Evolutionary conservation across 441 rosid species (phyloP), one percentile per base, ranked within the genome.

Genomic region (Macaranga tanarius): DNA sequence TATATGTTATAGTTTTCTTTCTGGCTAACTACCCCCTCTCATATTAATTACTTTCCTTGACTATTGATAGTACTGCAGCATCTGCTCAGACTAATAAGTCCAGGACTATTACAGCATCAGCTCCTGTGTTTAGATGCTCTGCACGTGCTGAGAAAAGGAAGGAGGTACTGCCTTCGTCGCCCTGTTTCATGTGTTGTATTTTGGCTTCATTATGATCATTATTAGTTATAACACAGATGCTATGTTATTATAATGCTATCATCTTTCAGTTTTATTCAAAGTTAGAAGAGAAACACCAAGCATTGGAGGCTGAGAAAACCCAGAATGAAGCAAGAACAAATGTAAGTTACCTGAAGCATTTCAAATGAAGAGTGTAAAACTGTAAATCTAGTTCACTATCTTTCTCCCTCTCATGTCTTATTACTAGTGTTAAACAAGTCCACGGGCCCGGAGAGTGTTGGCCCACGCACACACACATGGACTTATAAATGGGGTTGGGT

Each of bases 251-350:
- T 61, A 51, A 61, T 83, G 73, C 73, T 79, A 22, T 42, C 58
- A 63, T 74, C 66, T 51, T 71, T 54, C 45, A 95, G 99, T 95
- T 91, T 77, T 86, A 86, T 80, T 84, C 91, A 55, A 95, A 92
- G 78, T 78, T 95, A 75, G 98, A 88, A 66, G 97, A 91, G 92
- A 95, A 92, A 79, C 90, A 95, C 50, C 95, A 79, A 83, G 98
- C 99, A 4, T 56, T 88, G 83, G 98, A 92, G 80, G 97, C 86
- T 59, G 96, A 95, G 89, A 95, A 89, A 83, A 83, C 70, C 74
- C 89, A 95, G 76, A 88, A 78, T 72, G 95, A 92, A 84, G 95
- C 84, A 63, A 87, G 97, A 80, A 83, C 84, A 74, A 95, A 85
- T 92, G 99, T 92, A 50, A 13, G 48, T 19, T 77, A 47, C 50